Percentiles rank a stretch among this genome's conserved stretches.
phyloP scores from a whole-genome alignment of 768 basidiomycete genomes.

The Calocera viscosa region DNA sequence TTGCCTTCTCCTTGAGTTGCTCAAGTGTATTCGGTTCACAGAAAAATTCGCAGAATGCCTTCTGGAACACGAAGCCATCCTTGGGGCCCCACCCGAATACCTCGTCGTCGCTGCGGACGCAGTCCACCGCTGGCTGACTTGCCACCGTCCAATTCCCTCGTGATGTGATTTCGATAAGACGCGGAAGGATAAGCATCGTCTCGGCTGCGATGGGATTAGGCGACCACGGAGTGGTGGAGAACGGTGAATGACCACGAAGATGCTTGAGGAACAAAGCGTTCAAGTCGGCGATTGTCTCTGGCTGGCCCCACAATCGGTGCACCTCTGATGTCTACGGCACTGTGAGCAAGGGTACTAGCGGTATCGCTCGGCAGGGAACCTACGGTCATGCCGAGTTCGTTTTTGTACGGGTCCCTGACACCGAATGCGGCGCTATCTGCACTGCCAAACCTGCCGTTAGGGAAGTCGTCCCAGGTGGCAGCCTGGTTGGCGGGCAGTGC shows the following conservation, averaged over 20 bases:
- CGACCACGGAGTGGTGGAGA: slow-evolving; percentile 79
- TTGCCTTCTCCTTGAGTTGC: slow-evolving; percentile 45
- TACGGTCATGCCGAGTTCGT: slow-evolving; percentile 47
- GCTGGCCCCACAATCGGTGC: slow-evolving; percentile 64
- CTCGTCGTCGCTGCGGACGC: slow-evolving; percentile 55
- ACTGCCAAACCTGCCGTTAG: slow-evolving; percentile 96
- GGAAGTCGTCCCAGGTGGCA: slow-evolving; percentile 87
- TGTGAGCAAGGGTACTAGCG: neutral
- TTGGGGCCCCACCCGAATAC: slow-evolving; percentile 88
- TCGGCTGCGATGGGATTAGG: slow-evolving; percentile 68
- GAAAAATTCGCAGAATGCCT: slow-evolving; percentile 96
- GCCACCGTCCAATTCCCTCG: slow-evolving; percentile 92
- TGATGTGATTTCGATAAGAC: slow-evolving; percentile 63
- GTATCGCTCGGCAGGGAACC: slow-evolving; percentile 16
- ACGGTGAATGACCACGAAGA: slow-evolving; percentile 47
- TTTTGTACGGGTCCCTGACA: slow-evolving; percentile 59
- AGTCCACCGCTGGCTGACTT: slow-evolving; percentile 89
- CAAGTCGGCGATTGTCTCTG: slow-evolving; percentile 52
- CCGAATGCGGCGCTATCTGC: slow-evolving; percentile 96
- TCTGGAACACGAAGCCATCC: slow-evolving; percentile 92
- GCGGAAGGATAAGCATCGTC: slow-evolving; percentile 63
- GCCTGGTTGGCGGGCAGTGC: slow-evolving; percentile 47
- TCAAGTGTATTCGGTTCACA: slow-evolving; percentile 49
- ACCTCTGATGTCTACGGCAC: slow-evolving; percentile 44
- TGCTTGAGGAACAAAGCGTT: slow-evolving; percentile 69